These are phyloP conservation scores for Mucor circinelloides DNA, from an alignment of 371 early-diverging fungal genomes.

Conservation along the genomic window DNA sequence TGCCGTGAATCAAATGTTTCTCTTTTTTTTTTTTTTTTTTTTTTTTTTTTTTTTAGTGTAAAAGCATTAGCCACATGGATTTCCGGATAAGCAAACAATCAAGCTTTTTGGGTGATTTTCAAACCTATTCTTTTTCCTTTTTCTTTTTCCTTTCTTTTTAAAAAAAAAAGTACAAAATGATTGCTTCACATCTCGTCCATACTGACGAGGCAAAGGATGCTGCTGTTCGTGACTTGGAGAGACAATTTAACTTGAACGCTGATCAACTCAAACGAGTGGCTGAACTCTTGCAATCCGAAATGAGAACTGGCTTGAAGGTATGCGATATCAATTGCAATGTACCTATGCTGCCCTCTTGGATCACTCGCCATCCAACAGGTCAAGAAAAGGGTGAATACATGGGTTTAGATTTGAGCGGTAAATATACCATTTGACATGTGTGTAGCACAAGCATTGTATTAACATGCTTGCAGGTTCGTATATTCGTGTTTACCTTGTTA, in stretches of 20 bases:
- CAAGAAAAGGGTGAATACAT: slow-evolving; percentile 84
- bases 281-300: slow-evolving; percentile 56
- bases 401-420: slow-evolving; percentile 92
- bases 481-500: slow-evolving; percentile 85
- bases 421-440: not conserved
- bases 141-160: not conserved
- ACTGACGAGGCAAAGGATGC: slow-evolving; percentile 14
- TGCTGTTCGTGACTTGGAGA: slow-evolving; percentile 13
- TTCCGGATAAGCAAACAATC: not conserved
- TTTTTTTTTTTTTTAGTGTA: not conserved
- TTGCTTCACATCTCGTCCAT: not conserved
- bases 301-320: slow-evolving; percentile 69
- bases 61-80: not conserved
- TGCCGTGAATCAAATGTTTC: slow-evolving; percentile 1
- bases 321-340: slow-evolving; percentile 45
- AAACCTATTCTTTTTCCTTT: not conserved
- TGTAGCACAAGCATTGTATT: not conserved
- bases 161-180: slow-evolving; percentile 7
- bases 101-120: not conserved
- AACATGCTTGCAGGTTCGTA: slow-evolving; percentile 55
- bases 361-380: slow-evolving; percentile 69
- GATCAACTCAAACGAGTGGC: slow-evolving; percentile 17
- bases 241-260: slow-evolving; percentile 17
- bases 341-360: slow-evolving; percentile 67
- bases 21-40: no score